Base-by-base conservation (phyloP, 2,329 filamentous ascomycete genomes). In the Beauveria rudraprayagi region DNA sequence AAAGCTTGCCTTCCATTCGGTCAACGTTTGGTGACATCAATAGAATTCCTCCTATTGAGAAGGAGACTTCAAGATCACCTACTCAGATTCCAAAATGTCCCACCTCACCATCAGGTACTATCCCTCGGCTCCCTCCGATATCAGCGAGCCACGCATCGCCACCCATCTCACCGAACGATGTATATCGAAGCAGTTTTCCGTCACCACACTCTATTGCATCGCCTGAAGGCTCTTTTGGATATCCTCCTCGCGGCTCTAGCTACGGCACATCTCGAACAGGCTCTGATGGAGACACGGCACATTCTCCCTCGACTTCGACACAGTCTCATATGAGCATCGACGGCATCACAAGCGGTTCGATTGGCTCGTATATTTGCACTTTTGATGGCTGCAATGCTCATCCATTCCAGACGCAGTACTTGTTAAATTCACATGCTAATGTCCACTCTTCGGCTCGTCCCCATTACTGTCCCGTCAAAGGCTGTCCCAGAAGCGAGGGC, bases 351-450 rank as follows among this genome's bases (percentile, higher is more conserved):
- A 81, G 78, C 67, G 80, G 80, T 4, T 73, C 77, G 43, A 69
- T 75, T 55, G 82, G 80, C 22, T 74, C 74, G 4, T 89, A 82
- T 69, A 75, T 81, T 51, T 92, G 89, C 70, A 78, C 73, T 67
- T 76, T 77, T 55, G 67, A 78, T 8, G 87, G 86, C 9, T 94
- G 90, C 71, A 89, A 72, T 43, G 89, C 90, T 1, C 74, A 79
- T 34, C 86, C 90, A 0, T 94, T 94, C 66, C 88, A 91, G 67
- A 94, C 90, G 0, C 85, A 87, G 67, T 87, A 87, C 74, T 78
- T 93, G 10, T 77, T 93, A 24, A 93, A 91, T 71, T 93, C 90
- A 0, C 90, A 93, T 69, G 85, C 87, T 57, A 89, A 89, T 65
- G 86, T 89, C 4, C 86, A 89, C 71, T 88, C 85, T 2, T 84